A percentile compares a stretch with the other conserved stretches of the same genome.
These are phyloP conservation scores for Massariosphaeria phaeospora DNA, from an alignment of 495 filamentous ascomycete species.

Conservation along the genomic window DNA sequence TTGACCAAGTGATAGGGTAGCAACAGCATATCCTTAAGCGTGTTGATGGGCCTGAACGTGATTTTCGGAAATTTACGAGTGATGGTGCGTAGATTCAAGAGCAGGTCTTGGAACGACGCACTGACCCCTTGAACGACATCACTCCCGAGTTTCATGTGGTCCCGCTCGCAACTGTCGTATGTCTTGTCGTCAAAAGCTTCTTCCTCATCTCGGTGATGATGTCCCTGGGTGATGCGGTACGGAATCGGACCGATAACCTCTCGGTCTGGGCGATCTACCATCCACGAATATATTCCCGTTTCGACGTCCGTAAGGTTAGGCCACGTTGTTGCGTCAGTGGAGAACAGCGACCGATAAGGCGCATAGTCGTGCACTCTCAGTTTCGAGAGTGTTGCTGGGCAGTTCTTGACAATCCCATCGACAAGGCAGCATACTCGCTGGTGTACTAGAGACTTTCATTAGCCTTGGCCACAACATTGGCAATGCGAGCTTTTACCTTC, in stretches of 20 bases:
- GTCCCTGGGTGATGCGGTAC: slow-evolving; percentile 20
- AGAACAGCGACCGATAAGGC: slow-evolving; percentile 23
- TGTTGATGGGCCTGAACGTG: slow-evolving; percentile 14
- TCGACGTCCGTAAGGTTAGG: slow-evolving; percentile 16
- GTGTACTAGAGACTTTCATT: too few species aligned
- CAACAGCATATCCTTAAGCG: slow-evolving; percentile 15
- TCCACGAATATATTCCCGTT: slow-evolving; percentile 22
- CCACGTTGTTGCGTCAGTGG: slow-evolving; percentile 14
- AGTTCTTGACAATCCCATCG: slow-evolving; percentile 18
- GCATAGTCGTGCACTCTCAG: slow-evolving; percentile 28
- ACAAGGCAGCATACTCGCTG: slow-evolving; percentile 28
- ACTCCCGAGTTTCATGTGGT: slow-evolving; percentile 27
- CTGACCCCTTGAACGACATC: slow-evolving; percentile 20
- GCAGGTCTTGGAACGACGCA: slow-evolving; percentile 23
- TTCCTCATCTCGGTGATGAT: slow-evolving; percentile 30
- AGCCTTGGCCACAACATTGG: too few species aligned
- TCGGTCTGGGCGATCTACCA: slow-evolving; percentile 26
- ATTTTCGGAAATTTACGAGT: slow-evolving; percentile 11
- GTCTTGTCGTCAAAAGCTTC: slow-evolving; percentile 25
- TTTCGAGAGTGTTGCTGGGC: slow-evolving; percentile 22
- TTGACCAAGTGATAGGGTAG: slow-evolving; percentile 28
- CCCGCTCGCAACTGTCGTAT: slow-evolving; percentile 18
- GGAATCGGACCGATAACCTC: slow-evolving; percentile 16
- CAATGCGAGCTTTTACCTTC: too few species aligned
- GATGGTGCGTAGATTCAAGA: slow-evolving; percentile 13